phyloP scores from a whole-genome alignment of 345 rosid species.

The Rhodomyrtus tomentosa region DNA sequence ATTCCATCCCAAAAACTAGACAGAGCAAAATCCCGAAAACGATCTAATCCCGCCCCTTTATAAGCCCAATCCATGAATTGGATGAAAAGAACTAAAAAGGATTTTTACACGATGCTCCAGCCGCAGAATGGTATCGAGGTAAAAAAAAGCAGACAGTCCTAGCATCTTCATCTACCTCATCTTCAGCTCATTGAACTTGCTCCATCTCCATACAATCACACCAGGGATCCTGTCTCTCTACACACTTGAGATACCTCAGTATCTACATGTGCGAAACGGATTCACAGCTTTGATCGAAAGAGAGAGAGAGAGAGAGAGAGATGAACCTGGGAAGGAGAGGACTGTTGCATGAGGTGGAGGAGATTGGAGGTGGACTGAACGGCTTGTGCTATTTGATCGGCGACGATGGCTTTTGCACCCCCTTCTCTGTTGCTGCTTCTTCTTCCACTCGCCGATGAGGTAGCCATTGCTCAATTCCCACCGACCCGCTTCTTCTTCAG shows the following conservation, averaged over 20 bases:
- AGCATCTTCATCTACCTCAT: neutral
- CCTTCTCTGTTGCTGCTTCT: slow-evolving; percentile 32
- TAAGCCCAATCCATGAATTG: neutral
- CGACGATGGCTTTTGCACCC: slow-evolving; percentile 54
- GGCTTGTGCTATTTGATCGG: slow-evolving; percentile 73
- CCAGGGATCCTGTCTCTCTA: neutral
- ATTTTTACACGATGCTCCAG: neutral
- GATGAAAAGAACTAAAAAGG: neutral
- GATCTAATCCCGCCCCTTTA: neutral
- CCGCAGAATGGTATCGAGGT: neutral
- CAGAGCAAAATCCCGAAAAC: neutral
- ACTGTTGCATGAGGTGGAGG: slow-evolving; percentile 70
- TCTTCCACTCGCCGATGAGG: neutral
- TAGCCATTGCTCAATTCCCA: slow-evolving; percentile 8
- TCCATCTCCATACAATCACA: neutral
- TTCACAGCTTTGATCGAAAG: neutral
- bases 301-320: neutral
- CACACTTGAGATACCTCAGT: neutral
- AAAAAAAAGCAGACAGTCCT: neutral
- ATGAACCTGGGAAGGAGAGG: slow-evolving; percentile 65
- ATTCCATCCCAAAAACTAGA: neutral
- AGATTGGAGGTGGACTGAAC: slow-evolving; percentile 77
- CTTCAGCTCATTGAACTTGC: neutral
- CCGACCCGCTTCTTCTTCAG: neutral
- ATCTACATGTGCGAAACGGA: neutral